phyloP scores from a whole-genome alignment of 371 early-diverging fungal species.

The Haplosporangium sp. region DNA sequence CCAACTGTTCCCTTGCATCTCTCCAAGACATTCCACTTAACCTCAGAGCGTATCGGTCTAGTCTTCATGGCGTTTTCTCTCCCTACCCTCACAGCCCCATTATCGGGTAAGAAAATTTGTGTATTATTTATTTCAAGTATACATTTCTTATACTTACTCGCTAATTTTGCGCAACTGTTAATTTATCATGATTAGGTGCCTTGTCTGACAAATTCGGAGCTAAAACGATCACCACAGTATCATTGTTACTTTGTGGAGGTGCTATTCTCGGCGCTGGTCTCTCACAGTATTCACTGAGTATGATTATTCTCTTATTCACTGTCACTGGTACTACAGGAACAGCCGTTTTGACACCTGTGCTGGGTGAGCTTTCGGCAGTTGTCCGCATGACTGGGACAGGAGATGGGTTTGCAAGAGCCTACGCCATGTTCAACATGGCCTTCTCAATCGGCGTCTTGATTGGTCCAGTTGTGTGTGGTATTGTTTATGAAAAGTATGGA shows the following conservation, averaged over 20 bases:
- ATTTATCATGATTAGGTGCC: conserved; percentile 14
- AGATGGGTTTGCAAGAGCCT: conserved; percentile 60
- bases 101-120: conserved; percentile 22
- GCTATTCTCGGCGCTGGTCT: conserved; percentile 26
- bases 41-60: conserved; percentile 64
- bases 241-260: conserved; percentile 50
- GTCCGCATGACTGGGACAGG: conserved; percentile 53
- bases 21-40: conserved; percentile 63
- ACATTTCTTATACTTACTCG: too few relatives aligned
- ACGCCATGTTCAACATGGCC: conserved; percentile 65
- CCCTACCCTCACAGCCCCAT: conserved; percentile 35
- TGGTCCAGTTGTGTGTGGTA: conserved; percentile 59
- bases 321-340: conserved; percentile 59
- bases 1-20: conserved; percentile 67
- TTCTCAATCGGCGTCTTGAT: conserved; percentile 58
- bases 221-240: conserved; percentile 51
- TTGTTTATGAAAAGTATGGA: conserved; percentile 55
- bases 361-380: conserved; percentile 61
- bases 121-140: not conserved
- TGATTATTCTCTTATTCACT: conserved; percentile 55
- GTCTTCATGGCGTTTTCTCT: conserved; percentile 66
- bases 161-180: too few relatives aligned
- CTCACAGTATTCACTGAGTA: conserved; percentile 18
- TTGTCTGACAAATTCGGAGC: conserved; percentile 60
- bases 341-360: conserved; percentile 58